A percentile compares a stretch with the other conserved stretches of the same genome.
phyloP scores from a whole-genome alignment of 352 stramenopile genomes.

The Phytophthora aleatoria region DNA sequence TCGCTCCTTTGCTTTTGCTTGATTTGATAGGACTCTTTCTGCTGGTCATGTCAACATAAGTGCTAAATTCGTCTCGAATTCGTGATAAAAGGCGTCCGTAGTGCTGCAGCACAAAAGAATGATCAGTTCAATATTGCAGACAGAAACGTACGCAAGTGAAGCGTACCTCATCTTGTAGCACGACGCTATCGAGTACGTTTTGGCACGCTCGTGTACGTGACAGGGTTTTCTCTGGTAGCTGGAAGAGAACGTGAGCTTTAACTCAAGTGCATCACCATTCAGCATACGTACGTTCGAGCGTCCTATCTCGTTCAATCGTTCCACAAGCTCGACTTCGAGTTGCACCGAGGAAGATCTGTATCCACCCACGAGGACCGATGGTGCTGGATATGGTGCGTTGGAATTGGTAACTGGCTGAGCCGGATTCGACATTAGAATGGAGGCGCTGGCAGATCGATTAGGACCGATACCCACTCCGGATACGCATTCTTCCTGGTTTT shows the following conservation, averaged over 20 bases:
- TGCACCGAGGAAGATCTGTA: constrained; percentile 58
- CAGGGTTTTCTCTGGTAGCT: constrained; percentile 64
- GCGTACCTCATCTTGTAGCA: constrained; percentile 65
- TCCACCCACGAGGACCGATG: constrained; percentile 32
- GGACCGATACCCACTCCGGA: constrained; percentile 27
- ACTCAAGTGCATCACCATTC: not conserved
- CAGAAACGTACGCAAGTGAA: not conserved
- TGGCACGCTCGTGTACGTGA: constrained; percentile 59
- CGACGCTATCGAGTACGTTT: constrained; percentile 52
- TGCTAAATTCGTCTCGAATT: constrained; percentile 70
- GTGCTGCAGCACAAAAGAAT: constrained; percentile 28
- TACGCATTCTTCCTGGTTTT: constrained; percentile 35
- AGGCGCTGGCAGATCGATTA: constrained; percentile 18
- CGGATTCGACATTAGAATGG: constrained; percentile 19
- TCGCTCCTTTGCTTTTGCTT: constrained; percentile 8
- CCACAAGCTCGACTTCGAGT: constrained; percentile 68
- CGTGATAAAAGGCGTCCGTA: constrained; percentile 56
- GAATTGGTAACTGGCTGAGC: constrained; percentile 5
- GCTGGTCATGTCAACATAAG: constrained; percentile 43
- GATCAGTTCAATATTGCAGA: not conserved
- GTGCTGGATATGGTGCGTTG: constrained; percentile 4
- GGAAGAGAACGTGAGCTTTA: constrained; percentile 2
- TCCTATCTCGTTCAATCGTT: constrained; percentile 71
- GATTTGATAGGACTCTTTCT: constrained; percentile 28
- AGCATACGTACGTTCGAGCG: constrained; percentile 50